Base-by-base conservation (phyloP, 1,284 basidiomycete species). In the Leccinum subrobustum region DNA sequence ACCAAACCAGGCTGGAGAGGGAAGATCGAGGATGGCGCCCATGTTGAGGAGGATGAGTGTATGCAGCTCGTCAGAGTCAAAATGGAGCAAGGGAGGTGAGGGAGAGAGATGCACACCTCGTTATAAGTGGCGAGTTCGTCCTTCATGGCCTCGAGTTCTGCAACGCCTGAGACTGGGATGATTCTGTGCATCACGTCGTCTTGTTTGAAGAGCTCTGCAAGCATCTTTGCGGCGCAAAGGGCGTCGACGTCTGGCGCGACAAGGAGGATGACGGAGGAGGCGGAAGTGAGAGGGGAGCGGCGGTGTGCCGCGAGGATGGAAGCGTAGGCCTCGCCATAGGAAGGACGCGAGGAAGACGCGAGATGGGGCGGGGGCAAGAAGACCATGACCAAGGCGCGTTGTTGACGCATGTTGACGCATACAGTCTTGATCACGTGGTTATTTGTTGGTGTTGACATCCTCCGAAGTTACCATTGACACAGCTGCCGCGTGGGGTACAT, bases 21-120 rank as follows among this genome's bases (percentile, higher is more conserved):
- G 85, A 6, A 99, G 81, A 64, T 96, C 92, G 37, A 95, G 82
- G 56, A 96, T 86, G 1, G 90, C 88, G 48, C 97, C 97, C 76
- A 99, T 91, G 67, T 98, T 98, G 54, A 99, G 76, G 51, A 99
- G 83, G 56, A 99, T 87, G 54, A 99, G 82, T 0, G 94, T 94
- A 68, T 94, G 93, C 25, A 99, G 81, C 92, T 98, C 73, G 14
- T 39, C 42, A 7, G 52, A 35, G 56, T 67, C 48, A 65, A 57
- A n/a, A 39, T 12, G 42, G 55, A 33, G 48, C 29, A 29, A 44
- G 5, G 6, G 20, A 47, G 59, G 50, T 4, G 37, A n/a, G 29
- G 33, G 12, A 47, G 18, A 39, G 23, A 9, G 33, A 4, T n/a
- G 73, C 82, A 65, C 67, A 94, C 93, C 78, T 95, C 91, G 52